These are phyloP conservation scores for Oryza officinalis DNA, from an alignment of 176 grass and related monocot genomes.

Conservation along the genomic window DNA sequence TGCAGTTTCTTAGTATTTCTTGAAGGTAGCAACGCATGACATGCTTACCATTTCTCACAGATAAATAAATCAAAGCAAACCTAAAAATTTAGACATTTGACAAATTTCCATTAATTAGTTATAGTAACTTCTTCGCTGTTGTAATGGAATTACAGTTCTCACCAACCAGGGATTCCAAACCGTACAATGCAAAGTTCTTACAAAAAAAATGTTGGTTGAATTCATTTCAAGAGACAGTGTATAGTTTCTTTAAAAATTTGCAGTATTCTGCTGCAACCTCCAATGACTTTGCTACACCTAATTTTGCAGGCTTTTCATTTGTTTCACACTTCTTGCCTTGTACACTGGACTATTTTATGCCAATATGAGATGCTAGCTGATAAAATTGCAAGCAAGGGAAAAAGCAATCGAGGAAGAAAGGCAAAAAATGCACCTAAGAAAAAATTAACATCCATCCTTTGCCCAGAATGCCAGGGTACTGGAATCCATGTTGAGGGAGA, in stretches of 20 bases:
- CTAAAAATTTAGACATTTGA: background rate
- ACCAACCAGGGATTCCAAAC: background rate
- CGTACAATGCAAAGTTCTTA: background rate
- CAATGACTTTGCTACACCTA: background rate
- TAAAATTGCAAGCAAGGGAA: constrained; percentile 55
- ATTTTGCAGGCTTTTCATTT: constrained; percentile 56
- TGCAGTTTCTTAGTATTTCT: constrained; percentile 11
- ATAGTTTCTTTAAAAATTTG: background rate
- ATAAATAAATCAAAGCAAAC: background rate
- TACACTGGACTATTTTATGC: constrained; percentile 92
- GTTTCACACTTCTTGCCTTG: constrained; percentile 86
- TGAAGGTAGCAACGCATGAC: background rate
- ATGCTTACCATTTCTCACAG: background rate
- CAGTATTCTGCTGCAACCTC: background rate
- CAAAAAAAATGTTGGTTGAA: background rate
- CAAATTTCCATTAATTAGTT: constrained; percentile 1
- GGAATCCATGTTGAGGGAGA: constrained; percentile 68
- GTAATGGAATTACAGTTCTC: background rate
- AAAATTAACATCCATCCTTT: constrained; percentile 67
- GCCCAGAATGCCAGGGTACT: constrained; percentile 94
- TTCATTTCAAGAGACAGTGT: background rate
- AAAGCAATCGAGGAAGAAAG: constrained; percentile 82
- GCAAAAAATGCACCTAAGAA: constrained; percentile 61
- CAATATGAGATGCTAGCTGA: constrained; percentile 73
- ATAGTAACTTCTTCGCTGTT: background rate